Base-by-base conservation (phyloP, 2,329 filamentous ascomycete species). In the Scytalidium lignicola region DNA sequence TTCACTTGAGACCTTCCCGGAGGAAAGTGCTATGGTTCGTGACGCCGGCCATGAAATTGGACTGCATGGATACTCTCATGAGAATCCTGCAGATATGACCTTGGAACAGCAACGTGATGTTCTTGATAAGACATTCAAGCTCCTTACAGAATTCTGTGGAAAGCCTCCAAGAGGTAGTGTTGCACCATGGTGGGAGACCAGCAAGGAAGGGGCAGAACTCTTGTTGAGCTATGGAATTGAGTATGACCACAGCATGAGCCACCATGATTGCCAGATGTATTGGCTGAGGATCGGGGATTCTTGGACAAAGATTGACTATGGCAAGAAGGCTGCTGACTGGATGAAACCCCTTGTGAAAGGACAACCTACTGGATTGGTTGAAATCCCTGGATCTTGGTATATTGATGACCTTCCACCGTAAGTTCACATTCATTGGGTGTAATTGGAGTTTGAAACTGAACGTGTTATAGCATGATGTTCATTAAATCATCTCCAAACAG, bases 181-280 rank as follows among this genome's bases (percentile, higher is more conserved):
- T 0, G 86, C 85, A 0, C 87, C 87, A 0, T 90, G 80, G 74
- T 90, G 85, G 86, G 86, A 90, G 61, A 82, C 79, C 0, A 83
- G 78, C 51, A 75, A 79, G 54, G 85, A 88, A 61, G 84, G 83
- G 3, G 79, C 79, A 0, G 78, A 86, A 54, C 66, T 87, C 15
- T 69, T 86, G 57, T 71, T 86, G 15, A 74, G 73, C 54, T 86
- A 86, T 59, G 83, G 83, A 13, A 80, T 87, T 52, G 82, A 85
- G 56, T 87, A 87, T 58, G 83, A 87, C 57, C 83, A 86, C 61
- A 78, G 72, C 51, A 84, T 86, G 77, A 75, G 70, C 44, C 81
- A 85, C 60, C 72, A 86, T 45, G 84, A 86, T 62, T 82, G 78
- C 54, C 74, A 82, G 59, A 74, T 75, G 58, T 86, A 86, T 57